Base-by-base conservation (phyloP, 805 yeast species). In the Starmerella ratchasimensis region DNA sequence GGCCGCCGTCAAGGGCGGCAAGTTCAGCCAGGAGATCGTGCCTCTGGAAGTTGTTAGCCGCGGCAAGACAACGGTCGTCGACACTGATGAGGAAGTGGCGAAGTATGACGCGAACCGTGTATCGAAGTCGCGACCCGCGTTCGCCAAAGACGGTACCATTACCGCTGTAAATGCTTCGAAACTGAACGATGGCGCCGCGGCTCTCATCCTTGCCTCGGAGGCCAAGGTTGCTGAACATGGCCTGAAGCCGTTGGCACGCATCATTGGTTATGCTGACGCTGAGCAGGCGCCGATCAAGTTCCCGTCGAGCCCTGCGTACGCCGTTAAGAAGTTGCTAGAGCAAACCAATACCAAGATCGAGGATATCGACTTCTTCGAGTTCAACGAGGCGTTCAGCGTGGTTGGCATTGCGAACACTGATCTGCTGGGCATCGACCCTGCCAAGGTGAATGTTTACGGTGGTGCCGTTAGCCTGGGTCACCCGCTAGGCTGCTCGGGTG, bases 91-190 rank as follows among this genome's bases (percentile, higher is more conserved):
- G 63, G 98, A 90, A 67, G 62, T 71, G 40, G 56, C 63, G 39
- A 81, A 81, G 57, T 70, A 84, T 51, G 72, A 88, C 63, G 81
- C 79, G 58, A 68, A 67, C 29, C 83, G 72, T 59, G 66, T 90
- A 48, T 72, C 68, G 56, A 41, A 76, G 41, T 94, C 97, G 21
- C 80, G 96, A 66, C 76, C 98, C 37, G 97, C 82, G 29, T 90
- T 90, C 76, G 78, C 80, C 63, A 76, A 72, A 62, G 95, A 83
- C 55, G 98, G 97, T 58, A 81, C 96, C 28, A 88, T 90, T 46
- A 88, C 98, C 26, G 97, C 94, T 19, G 93, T 95, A 51, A 90
- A 90, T 59, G 93, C 97, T 18, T 84, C 96, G 21, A 84, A 93
- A 55, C 70, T 90, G 54, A 90, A 88, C 62, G 99, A 90, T 61